Evolutionary conservation across 176 grass and related monocot genomes (phyloP).

Genomic region (Oryza glaberrima): DNA sequence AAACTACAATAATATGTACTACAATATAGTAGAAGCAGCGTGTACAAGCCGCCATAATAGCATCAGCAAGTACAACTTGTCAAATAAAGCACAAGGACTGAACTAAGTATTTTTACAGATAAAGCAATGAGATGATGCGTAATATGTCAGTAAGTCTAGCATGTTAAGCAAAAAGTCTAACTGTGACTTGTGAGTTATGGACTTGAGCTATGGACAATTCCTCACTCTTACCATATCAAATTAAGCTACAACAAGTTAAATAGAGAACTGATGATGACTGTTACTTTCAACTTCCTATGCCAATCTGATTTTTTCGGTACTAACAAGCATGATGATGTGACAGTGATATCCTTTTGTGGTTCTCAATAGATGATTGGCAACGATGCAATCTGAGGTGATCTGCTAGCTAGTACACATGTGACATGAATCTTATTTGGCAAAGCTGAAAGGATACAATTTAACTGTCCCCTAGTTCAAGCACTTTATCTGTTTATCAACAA

Average conservation of each 20-base stretch:
- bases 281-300: slow-evolving; percentile 22
- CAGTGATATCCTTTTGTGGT: neutral
- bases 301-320: neutral
- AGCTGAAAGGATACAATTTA: neutral
- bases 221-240: neutral
- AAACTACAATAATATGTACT: slow-evolving; percentile 14
- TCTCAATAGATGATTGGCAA: neutral
- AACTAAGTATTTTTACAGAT: neutral
- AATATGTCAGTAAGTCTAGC: neutral
- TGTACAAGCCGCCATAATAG: slow-evolving; percentile 18
- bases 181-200: neutral
- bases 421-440: neutral
- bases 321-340: neutral
- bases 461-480: neutral
- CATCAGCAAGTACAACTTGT: slow-evolving; percentile 24
- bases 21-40: neutral
- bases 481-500: neutral
- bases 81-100: slow-evolving; percentile 19
- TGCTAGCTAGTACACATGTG: neutral
- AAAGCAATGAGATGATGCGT: slow-evolving; percentile 26
- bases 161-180: slow-evolving; percentile 15
- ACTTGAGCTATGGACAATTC: neutral
- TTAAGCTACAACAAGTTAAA: slow-evolving; percentile 21
- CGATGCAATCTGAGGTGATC: neutral
- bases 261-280: slow-evolving; percentile 1